Evolutionary conservation across 768 basidiomycete species (phyloP), one percentile per base, ranked within the genome.

Genomic region (Rhodotorula sphaerocarpa): DNA sequence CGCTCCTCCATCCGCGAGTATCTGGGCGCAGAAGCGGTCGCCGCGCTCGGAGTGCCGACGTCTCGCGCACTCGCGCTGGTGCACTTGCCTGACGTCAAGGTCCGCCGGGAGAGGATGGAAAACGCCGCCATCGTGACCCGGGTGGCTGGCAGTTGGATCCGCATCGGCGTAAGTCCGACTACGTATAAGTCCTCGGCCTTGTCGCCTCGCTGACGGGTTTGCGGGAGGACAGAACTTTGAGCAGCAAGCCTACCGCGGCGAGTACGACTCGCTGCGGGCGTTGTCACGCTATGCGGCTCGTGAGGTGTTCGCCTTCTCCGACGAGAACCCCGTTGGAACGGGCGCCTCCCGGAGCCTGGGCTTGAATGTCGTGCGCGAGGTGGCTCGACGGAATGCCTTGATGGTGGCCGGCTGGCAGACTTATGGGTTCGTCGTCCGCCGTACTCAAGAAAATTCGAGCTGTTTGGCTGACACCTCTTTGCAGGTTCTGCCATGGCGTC

Each of bases 391-490:
- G 72, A 97, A 95, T 73, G 92, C 88, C 47, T 79, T 78, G 73
- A 97, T 92, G 87, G 88, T 91, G 0, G 95, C 91, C 15, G 86
- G 81, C 6, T 97, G 95, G 95, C 93, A 97, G 76, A 89, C 83
- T 11, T 87, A 86, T 74, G 90, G 90, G 1, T 91, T 88, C 74
- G 89, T 34, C n/a, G 36, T 33, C 14, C n/a, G 27, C 27, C 20
- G 23, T 44, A n/a, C n/a, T n/a, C n/a, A n/a, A n/a, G n/a, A n/a
- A n/a, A n/a, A n/a, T n/a, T 73, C 72, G 56, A 88, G 91, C 72
- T 7, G 7, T 12, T 31, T 27, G 2, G n/a, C 53, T 31, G 3
- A 36, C 28, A 5, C 18, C 31, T 4, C 36, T 12, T 55, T 55
- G 31, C 16, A n/a, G 90, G 90, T 0, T 30, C 46, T 31, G 28